Conservation (phyloP, 2,329 filamentous ascomycete genomes). For the Fusarium illudens region DNA sequence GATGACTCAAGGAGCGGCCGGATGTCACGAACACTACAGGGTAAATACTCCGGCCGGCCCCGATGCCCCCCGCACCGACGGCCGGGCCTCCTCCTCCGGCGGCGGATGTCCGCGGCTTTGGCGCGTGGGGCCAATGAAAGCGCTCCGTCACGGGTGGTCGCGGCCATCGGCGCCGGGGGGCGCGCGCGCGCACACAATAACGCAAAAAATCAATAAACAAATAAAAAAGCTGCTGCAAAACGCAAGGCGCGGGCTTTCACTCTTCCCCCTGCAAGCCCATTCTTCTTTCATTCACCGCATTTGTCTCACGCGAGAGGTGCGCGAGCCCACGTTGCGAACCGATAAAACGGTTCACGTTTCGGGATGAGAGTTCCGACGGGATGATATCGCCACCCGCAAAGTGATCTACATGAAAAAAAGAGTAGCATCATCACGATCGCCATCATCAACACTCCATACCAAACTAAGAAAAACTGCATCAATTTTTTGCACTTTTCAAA, state of each 20-base stretch:
- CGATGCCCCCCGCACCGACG: conserved; percentile 31
- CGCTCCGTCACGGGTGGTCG: conserved; percentile 21
- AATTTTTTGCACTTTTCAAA: not conserved
- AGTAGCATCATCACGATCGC: not conserved
- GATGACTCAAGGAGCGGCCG: too few species aligned
- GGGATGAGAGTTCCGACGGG: not conserved
- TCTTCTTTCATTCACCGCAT: not conserved
- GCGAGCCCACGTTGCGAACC: not conserved
- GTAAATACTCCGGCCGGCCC: conserved; percentile 10
- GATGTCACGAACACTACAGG: conserved; percentile 12
- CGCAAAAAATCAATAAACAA: conserved; percentile 26
- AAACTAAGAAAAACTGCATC: not conserved
- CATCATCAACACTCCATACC: not conserved
- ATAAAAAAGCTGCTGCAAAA: not conserved
- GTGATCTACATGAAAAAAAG: not conserved
- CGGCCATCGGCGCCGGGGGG: conserved; percentile 7
- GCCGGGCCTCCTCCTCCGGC: conserved; percentile 22
- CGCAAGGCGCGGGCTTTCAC: not conserved
- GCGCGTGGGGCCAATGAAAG: conserved; percentile 19
- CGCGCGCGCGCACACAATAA: conserved; percentile 6
- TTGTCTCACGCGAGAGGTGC: not conserved
- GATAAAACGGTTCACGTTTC: not conserved
- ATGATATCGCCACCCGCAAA: not conserved
- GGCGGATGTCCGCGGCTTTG: conserved; percentile 18
- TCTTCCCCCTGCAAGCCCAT: not conserved